Conservation (phyloP, 1,284 basidiomycete genomes). For the Melampsora occidentalis region DNA sequence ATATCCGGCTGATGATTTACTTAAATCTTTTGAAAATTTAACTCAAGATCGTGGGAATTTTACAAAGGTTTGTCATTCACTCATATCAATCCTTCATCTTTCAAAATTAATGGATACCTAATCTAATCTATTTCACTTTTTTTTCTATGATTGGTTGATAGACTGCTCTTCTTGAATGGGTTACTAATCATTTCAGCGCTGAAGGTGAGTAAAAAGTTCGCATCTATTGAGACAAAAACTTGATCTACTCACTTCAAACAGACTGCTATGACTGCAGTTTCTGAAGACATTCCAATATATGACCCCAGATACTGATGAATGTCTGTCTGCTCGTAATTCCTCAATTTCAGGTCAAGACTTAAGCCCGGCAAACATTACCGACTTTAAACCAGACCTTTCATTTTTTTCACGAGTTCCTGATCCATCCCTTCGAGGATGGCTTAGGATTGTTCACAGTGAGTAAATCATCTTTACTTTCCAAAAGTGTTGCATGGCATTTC, state of each 20-base stretch:
- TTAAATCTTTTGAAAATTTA: background rate
- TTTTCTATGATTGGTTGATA: constrained; percentile 61
- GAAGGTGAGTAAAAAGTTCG: constrained; percentile 79
- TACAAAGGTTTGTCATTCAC: background rate
- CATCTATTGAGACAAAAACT: constrained; percentile 51
- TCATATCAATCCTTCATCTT: background rate
- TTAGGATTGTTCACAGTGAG: constrained; percentile 73
- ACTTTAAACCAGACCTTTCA: constrained; percentile 64
- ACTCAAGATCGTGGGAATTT: background rate
- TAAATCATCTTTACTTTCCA: constrained; percentile 60
- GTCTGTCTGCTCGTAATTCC: background rate
- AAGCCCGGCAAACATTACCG: constrained; percentile 56
- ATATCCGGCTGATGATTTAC: constrained; percentile 4
- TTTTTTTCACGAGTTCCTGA: constrained; percentile 72
- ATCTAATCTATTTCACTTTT: constrained; percentile 60
- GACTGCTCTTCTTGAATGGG: constrained; percentile 54
- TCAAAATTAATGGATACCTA: constrained; percentile 3
- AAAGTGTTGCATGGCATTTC: constrained; percentile 4
- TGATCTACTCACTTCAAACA: no score
- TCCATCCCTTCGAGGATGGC: constrained; percentile 68
- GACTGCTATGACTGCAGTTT: no score
- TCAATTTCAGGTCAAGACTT: background rate
- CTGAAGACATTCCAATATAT: no score
- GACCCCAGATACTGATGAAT: no score
- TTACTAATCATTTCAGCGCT: constrained; percentile 56